phyloP scores from a whole-genome alignment of 768 basidiomycete genomes.

The Phlegmacium glaucopus region DNA sequence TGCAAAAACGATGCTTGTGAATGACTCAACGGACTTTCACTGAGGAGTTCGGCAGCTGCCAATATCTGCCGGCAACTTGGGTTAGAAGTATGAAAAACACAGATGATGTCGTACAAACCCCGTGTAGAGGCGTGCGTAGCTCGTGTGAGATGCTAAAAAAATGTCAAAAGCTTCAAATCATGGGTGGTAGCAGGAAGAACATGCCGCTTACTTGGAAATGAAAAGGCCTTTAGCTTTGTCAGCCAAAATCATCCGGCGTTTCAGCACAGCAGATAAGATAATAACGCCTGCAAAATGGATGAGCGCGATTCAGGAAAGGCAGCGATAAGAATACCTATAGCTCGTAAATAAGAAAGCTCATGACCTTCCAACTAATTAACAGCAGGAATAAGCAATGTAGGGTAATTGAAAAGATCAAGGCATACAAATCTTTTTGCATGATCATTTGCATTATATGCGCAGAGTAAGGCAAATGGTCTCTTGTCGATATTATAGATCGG shows the following conservation, averaged over 20 bases:
- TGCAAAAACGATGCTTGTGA: slow-evolving; percentile 85
- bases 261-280: slow-evolving; percentile 88
- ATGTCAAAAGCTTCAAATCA: not conserved
- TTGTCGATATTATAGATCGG: slow-evolving; percentile 94
- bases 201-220: slow-evolving; percentile 80
- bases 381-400: slow-evolving; percentile 4
- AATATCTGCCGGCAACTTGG: slow-evolving; percentile 54
- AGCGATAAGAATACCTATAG: slow-evolving; percentile 57
- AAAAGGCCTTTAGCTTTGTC: slow-evolving; percentile 93
- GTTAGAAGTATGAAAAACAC: not conserved
- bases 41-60: slow-evolving; percentile 88
- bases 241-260: slow-evolving; percentile 88
- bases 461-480: slow-evolving; percentile 85
- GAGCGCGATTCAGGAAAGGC: slow-evolving; percentile 3
- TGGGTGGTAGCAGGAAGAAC: not conserved
- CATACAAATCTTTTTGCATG: slow-evolving; percentile 78
- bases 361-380: slow-evolving; percentile 74
- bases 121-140: slow-evolving; percentile 87
- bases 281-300: slow-evolving; percentile 62
- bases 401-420: not conserved
- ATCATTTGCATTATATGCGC: slow-evolving; percentile 85
- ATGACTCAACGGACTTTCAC: slow-evolving; percentile 77
- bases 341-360: slow-evolving; percentile 87
- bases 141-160: slow-evolving; percentile 79
- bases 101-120: slow-evolving; percentile 58